phyloP scores from a whole-genome alignment of 208 protist genomes.

The Trypanosoma mega region DNA sequence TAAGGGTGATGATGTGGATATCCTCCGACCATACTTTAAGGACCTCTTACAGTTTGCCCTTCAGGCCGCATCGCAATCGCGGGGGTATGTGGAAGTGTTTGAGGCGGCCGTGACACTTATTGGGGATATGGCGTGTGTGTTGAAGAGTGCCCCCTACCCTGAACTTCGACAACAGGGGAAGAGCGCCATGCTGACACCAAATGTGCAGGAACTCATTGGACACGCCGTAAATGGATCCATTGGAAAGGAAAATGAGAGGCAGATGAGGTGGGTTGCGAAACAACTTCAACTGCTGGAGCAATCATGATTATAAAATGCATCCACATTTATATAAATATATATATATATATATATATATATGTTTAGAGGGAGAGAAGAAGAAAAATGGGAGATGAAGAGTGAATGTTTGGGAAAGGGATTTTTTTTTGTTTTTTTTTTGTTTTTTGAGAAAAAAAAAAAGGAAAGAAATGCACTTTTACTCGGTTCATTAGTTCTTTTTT shows the following conservation, averaged over 20 bases:
- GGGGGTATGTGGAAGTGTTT: constrained; percentile 55
- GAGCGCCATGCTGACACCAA: constrained; percentile 48
- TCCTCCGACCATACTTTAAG: constrained; percentile 60
- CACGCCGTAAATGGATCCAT: constrained; percentile 23
- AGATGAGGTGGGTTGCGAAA: constrained; percentile 62
- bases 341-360: neutral
- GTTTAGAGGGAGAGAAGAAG: neutral
- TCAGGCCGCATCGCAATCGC: constrained; percentile 43
- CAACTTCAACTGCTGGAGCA: constrained; percentile 52
- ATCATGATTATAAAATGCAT: constrained; percentile 11
- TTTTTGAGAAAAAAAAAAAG: no score
- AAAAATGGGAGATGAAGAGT: no score
- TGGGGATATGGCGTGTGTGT: constrained; percentile 81
- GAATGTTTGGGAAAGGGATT: no score
- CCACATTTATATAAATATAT: neutral
- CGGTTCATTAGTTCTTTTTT: no score
- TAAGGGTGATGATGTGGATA: constrained; percentile 37
- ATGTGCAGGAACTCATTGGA: constrained; percentile 35
- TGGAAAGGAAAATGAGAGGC: constrained; percentile 47
- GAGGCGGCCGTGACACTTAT: constrained; percentile 67
- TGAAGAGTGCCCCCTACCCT: constrained; percentile 33
- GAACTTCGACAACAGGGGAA: constrained; percentile 64
- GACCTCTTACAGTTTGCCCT: constrained; percentile 71
- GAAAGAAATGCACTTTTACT: no score
- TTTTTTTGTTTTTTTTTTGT: constrained; percentile 6